phyloP scores from a whole-genome alignment of 768 basidiomycete genomes.

The Leccinum ochraceum region DNA sequence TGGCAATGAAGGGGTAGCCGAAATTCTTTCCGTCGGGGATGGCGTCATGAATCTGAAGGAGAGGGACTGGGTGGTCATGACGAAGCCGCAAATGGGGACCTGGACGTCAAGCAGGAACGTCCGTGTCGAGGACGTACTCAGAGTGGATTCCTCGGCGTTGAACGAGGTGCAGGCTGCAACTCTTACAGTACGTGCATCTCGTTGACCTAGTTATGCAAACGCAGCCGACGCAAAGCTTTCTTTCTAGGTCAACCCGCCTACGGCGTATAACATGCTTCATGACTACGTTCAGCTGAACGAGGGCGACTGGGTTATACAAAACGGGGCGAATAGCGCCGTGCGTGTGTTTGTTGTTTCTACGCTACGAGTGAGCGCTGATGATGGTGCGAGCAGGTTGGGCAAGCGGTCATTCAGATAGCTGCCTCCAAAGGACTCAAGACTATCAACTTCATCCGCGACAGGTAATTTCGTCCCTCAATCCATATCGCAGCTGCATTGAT shows the following conservation, averaged over 20 bases:
- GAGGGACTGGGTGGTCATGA: conserved; percentile 77
- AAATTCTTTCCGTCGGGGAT: conserved; percentile 60
- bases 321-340: conserved; percentile 84
- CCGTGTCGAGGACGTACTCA: conserved; percentile 54
- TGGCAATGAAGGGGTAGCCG: conserved; percentile 78
- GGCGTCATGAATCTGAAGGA: conserved; percentile 48
- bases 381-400: conserved; percentile 58
- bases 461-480: conserved; percentile 40
- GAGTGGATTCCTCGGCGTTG: conserved; percentile 52
- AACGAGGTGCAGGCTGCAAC: conserved; percentile 72
- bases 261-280: conserved; percentile 80
- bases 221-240: not conserved
- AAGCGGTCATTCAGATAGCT: conserved; percentile 88
- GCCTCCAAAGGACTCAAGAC: conserved; percentile 68
- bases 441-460: conserved; percentile 76
- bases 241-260: conserved; percentile 74
- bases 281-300: conserved; percentile 62
- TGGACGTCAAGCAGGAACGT: conserved; percentile 67
- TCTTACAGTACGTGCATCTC: conserved; percentile 53
- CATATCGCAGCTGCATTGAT: not conserved
- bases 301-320: conserved; percentile 84
- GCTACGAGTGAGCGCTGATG: conserved; percentile 6
- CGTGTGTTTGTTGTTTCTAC: conserved; percentile 23
- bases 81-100: conserved; percentile 68
- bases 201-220: not conserved